Evolutionary conservation across 2,329 filamentous ascomycete genomes (phyloP).

Genomic region (Aspergillus uvarum): DNA sequence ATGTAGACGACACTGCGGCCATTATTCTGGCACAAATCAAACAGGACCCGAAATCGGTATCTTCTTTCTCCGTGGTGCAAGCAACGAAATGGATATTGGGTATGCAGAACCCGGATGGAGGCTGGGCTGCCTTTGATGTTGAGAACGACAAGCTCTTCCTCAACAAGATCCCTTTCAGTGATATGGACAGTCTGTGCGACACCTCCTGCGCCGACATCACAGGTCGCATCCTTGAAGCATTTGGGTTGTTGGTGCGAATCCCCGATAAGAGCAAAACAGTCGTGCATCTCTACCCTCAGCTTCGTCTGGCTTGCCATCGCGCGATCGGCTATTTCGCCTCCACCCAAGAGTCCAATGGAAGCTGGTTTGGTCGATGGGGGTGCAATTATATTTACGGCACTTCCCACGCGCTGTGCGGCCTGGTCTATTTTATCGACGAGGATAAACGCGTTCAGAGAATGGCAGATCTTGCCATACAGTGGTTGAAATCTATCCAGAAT

Average conservation of each 20-base stretch:
- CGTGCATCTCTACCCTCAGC: background rate
- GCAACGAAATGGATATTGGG: slow-evolving; percentile 32
- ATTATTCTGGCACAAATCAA: slow-evolving; percentile 30
- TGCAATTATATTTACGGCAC: slow-evolving; percentile 39
- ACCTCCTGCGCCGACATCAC: slow-evolving; percentile 36
- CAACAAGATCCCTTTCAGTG: slow-evolving; percentile 39
- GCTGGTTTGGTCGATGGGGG: slow-evolving; percentile 38
- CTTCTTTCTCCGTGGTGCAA: slow-evolving; percentile 7
- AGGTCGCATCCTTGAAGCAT: slow-evolving; percentile 32
- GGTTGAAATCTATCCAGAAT: slow-evolving; percentile 30
- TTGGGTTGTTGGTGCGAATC: slow-evolving; percentile 24
- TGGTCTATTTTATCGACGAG: slow-evolving; percentile 21
- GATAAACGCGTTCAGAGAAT: background rate
- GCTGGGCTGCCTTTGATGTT: slow-evolving; percentile 39
- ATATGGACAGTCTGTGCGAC: slow-evolving; percentile 39
- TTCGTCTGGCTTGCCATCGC: slow-evolving; percentile 13
- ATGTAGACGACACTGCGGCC: slow-evolving; percentile 36
- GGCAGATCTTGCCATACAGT: slow-evolving; percentile 14
- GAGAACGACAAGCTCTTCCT: slow-evolving; percentile 35
- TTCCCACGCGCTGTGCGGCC: slow-evolving; percentile 31
- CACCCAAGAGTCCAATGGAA: slow-evolving; percentile 27
- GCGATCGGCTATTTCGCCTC: slow-evolving; percentile 26
- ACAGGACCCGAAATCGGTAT: slow-evolving; percentile 15
- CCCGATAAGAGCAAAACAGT: background rate
- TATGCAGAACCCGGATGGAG: slow-evolving; percentile 41